Conservation (phyloP, 2,329 filamentous ascomycete genomes). For the Aureobasidium zeae region DNA sequence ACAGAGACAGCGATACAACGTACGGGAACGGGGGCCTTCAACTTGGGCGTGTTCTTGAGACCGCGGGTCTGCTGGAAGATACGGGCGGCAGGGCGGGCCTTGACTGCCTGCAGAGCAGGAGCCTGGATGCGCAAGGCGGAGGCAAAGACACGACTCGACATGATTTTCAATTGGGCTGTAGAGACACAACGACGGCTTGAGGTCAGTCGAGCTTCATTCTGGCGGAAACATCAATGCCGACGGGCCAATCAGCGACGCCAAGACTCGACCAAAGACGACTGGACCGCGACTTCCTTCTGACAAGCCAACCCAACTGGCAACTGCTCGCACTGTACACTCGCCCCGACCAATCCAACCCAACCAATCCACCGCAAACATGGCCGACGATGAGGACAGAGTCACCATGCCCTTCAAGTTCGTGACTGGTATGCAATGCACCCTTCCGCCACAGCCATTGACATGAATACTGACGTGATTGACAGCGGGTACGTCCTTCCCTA, state of each 20-base stretch:
- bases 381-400: slow-evolving; percentile 77
- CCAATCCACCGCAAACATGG: slow-evolving; percentile 59
- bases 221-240: slow-evolving; percentile 5
- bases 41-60: slow-evolving; percentile 24
- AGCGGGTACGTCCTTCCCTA: slow-evolving; percentile 10
- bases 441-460: slow-evolving; percentile 28
- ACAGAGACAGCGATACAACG: slow-evolving; percentile 2
- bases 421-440: slow-evolving; percentile 62
- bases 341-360: slow-evolving; percentile 14
- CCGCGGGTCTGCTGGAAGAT: slow-evolving; percentile 25
- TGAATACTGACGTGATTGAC: slow-evolving; percentile 21
- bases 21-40: slow-evolving; percentile 29
- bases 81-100: slow-evolving; percentile 13
- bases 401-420: slow-evolving; percentile 99
- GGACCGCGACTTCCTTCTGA: slow-evolving; percentile 3
- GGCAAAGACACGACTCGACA: slow-evolving; percentile 29
- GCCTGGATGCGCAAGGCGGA: slow-evolving; percentile 30
- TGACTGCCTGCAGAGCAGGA: slow-evolving; percentile 14
- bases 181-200: not conserved
- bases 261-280: slow-evolving; percentile 10
- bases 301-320: not conserved
- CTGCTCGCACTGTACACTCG: slow-evolving; percentile 16
- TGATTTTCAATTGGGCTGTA: slow-evolving; percentile 22
- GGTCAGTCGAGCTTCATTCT: slow-evolving; percentile 8
- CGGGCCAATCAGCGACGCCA: slow-evolving; percentile 10